Evolutionary conservation across 225 moss, liverwort and hornwort genomes (phyloP).

Genomic region (Marchantia polymorpha): DNA sequence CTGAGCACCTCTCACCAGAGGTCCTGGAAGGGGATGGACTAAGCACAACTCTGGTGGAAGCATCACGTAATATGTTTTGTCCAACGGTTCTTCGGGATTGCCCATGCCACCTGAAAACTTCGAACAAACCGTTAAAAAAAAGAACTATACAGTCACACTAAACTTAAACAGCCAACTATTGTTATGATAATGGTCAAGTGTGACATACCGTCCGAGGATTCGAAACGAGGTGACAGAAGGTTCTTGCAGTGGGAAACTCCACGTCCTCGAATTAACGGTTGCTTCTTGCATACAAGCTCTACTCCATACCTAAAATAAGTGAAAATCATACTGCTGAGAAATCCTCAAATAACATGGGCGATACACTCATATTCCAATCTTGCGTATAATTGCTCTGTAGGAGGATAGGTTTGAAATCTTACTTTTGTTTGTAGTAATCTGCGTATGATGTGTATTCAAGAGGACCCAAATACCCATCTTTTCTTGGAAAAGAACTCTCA

Average conservation of each 20-base stretch:
- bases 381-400: background rate
- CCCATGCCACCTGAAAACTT: conserved; percentile 53
- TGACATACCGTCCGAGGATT: conserved; percentile 74
- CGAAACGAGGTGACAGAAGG: conserved; percentile 89
- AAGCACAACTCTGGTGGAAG: conserved; percentile 96
- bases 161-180: background rate
- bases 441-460: conserved; percentile 95
- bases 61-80: conserved; percentile 99
- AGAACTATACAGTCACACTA: background rate
- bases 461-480: conserved; percentile 96
- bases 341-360: background rate
- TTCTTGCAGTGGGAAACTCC: conserved; percentile 99
- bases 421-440: conserved; percentile 99
- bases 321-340: background rate
- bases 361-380: background rate
- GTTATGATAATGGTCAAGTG: background rate
- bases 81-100: conserved; percentile 69
- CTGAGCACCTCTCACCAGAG: conserved; percentile 90
- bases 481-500: conserved; percentile 93
- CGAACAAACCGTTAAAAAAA: background rate
- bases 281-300: conserved; percentile 92
- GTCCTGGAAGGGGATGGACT: conserved; percentile 95
- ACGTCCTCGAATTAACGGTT: conserved; percentile 88
- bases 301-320: conserved; percentile 77
- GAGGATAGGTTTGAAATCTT: conserved; percentile 17